Evolutionary conservation across 306 rosid genomes (phyloP).

Genomic region (Lathyrus oleraceus): DNA sequence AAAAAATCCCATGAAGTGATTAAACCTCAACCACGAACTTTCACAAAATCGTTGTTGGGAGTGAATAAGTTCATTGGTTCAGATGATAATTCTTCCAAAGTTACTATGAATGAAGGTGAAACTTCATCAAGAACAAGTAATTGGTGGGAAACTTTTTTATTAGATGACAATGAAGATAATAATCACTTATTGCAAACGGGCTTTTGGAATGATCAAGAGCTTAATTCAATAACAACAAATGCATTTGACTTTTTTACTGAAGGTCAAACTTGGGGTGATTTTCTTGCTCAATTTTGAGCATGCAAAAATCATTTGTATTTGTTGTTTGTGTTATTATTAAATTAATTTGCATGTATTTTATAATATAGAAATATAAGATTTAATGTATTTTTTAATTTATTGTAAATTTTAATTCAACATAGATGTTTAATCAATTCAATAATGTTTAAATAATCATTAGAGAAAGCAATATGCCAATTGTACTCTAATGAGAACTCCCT

Average conservation of each 20-base stretch:
- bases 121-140: neutral
- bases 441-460: neutral
- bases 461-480: neutral
- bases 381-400: too few relatives aligned
- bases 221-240: neutral
- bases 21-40: slow-evolving; percentile 11
- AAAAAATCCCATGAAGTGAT: slow-evolving; percentile 14
- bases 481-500: too few relatives aligned
- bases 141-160: slow-evolving; percentile 25
- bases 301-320: neutral
- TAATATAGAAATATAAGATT: too few relatives aligned
- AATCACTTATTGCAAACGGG: neutral
- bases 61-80: neutral
- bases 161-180: neutral
- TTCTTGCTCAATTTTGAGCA: neutral
- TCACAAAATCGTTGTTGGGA: slow-evolving; percentile 2
- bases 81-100: neutral
- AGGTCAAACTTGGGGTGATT: slow-evolving; percentile 3
- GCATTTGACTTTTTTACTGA: neutral
- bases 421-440: neutral
- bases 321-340: too few relatives aligned
- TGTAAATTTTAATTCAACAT: too few relatives aligned
- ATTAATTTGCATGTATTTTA: too few relatives aligned
- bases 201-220: neutral
- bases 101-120: neutral